These are phyloP conservation scores for Lipomyces chichibuensis DNA, from an alignment of 805 yeast species.

Conservation along the genomic window DNA sequence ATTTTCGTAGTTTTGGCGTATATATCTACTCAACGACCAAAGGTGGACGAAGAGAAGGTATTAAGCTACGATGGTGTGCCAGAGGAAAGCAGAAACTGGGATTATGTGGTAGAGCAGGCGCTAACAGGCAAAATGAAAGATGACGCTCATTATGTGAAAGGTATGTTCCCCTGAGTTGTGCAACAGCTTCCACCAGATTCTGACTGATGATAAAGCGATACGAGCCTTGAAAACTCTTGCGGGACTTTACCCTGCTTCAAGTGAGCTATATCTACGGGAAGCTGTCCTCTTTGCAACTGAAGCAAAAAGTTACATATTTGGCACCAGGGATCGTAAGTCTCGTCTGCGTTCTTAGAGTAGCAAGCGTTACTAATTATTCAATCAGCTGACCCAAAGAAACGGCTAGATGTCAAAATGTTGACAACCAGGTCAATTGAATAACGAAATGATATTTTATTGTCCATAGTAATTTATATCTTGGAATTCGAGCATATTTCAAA, in stretches of 20 bases:
- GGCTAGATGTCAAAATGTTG: neutral
- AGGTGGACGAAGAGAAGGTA: slow-evolving; percentile 8
- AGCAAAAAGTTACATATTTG: slow-evolving; percentile 5
- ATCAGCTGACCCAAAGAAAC: neutral
- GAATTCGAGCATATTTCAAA: neutral
- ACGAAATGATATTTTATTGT: neutral
- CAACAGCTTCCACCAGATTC: neutral
- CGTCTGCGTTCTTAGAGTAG: neutral
- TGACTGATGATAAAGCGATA: slow-evolving; percentile 13
- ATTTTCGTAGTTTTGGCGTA: slow-evolving; percentile 29
- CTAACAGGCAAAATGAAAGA: slow-evolving; percentile 15
- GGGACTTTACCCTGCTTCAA: slow-evolving; percentile 4
- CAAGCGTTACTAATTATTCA: neutral
- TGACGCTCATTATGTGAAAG: slow-evolving; percentile 36
- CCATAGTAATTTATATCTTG: neutral
- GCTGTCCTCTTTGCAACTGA: slow-evolving; percentile 23
- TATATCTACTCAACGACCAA: slow-evolving; percentile 21
- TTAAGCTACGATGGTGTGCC: slow-evolving; percentile 13
- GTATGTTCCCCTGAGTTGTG: slow-evolving; percentile 7
- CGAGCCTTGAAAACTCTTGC: slow-evolving; percentile 25
- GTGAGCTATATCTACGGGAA: slow-evolving; percentile 14
- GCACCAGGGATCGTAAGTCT: slow-evolving; percentile 1
- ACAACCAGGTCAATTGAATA: neutral
- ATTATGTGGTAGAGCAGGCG: slow-evolving; percentile 26
- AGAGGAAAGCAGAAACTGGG: slow-evolving; percentile 29